Evolutionary conservation across 2,329 filamentous ascomycete species (phyloP), one percentile per base, ranked within the genome.

Genomic region (Akanthomyces muscarius): DNA sequence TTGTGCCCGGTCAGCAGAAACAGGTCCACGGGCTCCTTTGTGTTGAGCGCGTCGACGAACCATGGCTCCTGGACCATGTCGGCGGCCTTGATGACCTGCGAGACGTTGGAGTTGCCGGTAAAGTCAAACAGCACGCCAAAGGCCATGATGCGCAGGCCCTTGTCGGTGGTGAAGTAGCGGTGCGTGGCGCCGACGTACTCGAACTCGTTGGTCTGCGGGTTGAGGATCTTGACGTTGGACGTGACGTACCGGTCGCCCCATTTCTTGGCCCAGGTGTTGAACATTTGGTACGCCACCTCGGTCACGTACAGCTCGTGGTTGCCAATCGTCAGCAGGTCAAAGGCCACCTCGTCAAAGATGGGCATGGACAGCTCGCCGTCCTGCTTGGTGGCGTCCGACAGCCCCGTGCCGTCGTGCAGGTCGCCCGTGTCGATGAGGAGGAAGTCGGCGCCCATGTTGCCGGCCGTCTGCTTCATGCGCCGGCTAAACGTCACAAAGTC

Each of bases 221-320:
- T 77, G 61, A 74, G 66, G 53, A 78, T 75, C 68, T 80, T 75
- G 51, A 80, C 78, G 61, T 80, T 80, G 65, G 77, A 80, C 2
- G 78, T 80, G 61, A 80, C 68, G 52, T 80, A 80, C 38, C 71
- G 75, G 58, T 80, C 76, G 25, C 77, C 77, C 74, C 78, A 89
- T 64, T 81, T 79, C 62, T 80, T 81, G 44, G 83, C 81, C 67
- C 88, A 87, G 58, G 84, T 79, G 65, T 77, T 77, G 69, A 86
- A 85, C 11, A 84, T 83, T 68, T 88, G 81, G 65, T 87, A 87
- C 1, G 86, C 82, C 57, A 88, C 81, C 36, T 85, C 81, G 11
- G 82, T 81, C 11, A 86, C 78, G 69, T 89, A 88, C 7, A 89
- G 80, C 73, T 89, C 87, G 67, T 89, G 86, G 69, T 89, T 88